phyloP scores from a whole-genome alignment of 192 early-diverging fungal species.

The Linnemannia schmuckeri region DNA sequence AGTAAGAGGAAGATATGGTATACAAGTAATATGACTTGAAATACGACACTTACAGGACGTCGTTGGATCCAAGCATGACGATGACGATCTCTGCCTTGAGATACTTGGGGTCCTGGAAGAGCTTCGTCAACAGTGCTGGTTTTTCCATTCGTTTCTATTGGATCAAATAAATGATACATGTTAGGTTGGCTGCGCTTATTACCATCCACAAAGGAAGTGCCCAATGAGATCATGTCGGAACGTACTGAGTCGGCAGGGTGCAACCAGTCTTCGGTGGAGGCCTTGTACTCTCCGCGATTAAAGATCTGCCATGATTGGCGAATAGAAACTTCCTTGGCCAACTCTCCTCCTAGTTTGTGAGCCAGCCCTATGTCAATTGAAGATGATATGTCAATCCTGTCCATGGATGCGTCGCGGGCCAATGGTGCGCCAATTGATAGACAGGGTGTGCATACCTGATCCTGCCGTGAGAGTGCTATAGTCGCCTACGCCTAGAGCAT shows the following conservation, averaged over 20 bases:
- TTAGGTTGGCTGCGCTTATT: not conserved
- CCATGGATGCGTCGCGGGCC: not conserved
- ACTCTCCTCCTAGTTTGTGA: conserved; percentile 25
- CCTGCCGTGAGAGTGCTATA: conserved; percentile 35
- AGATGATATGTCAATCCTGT: not conserved
- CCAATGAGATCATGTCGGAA: too few species aligned
- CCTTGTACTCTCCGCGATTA: conserved; percentile 53
- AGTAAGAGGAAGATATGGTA: not conserved
- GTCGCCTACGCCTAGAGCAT: conserved; percentile 54
- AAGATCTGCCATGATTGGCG: conserved; percentile 55
- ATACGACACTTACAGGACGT: conserved; percentile 36
- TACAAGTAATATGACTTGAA: not conserved
- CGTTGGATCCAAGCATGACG: conserved; percentile 52
- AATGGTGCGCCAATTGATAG: not conserved
- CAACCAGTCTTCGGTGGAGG: conserved; percentile 54
- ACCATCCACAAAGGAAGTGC: too few species aligned
- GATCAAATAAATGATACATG: not conserved
- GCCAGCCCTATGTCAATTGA: conserved; percentile 28
- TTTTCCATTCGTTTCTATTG: conserved; percentile 44
- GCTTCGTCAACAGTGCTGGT: conserved; percentile 29
- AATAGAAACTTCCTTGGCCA: conserved; percentile 42
- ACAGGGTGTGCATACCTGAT: conserved; percentile 14
- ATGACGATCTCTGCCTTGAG: conserved; percentile 52
- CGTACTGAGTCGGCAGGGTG: conserved; percentile 55
- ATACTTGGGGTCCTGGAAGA: conserved; percentile 48